Base-by-base conservation (phyloP, 306 rosid genomes). In the Heteromeles arbutifolia region DNA sequence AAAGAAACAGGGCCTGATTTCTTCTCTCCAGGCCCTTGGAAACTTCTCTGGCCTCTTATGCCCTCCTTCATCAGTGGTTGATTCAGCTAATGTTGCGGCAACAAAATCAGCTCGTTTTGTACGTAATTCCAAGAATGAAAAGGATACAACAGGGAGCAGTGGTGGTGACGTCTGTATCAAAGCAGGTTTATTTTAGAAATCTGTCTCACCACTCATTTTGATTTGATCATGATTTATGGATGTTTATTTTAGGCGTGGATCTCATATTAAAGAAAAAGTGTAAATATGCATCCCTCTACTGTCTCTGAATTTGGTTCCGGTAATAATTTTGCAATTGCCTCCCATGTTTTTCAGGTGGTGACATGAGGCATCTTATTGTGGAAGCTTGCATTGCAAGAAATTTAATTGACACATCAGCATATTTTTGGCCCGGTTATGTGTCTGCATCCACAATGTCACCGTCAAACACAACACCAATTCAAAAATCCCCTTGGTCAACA, bases 301-400 rank as follows among this genome's bases (percentile, higher is more conserved):
- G 54, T 50, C 54, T 50, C 21, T 50, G 21, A 50, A 17, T 61
- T 26, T 43, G 29, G 69, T 17, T 15, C 59, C 14, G 11, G 8
- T 73, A 32, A 73, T 73, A 70, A 53, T 78, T 18, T 39, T 57
- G 78, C 65, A 78, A 54, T 79, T 72, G 43, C 59, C 45, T 76
- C 66, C 5, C 58, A 24, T 65, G 43, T 83, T 82, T 81, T 74
- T 85, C 86, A 89, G 97, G 85, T 18, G 97, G 91, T 65, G 83
- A 86, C 87, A 85, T 91, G 92, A 78, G 90, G 81, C 97, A 91
- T 84, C 97, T 91, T 39, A 86, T 89, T 67, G 90, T 89, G 78
- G 97, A 91, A 80, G 95, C 97, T 75, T 91, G 92, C 87, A 86
- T 91, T 63, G 88, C 95, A 52, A 89, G 97, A 79, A 79, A 82